phyloP scores from a whole-genome alignment of 805 yeast species.

The Candida khao-thaluensis region DNA sequence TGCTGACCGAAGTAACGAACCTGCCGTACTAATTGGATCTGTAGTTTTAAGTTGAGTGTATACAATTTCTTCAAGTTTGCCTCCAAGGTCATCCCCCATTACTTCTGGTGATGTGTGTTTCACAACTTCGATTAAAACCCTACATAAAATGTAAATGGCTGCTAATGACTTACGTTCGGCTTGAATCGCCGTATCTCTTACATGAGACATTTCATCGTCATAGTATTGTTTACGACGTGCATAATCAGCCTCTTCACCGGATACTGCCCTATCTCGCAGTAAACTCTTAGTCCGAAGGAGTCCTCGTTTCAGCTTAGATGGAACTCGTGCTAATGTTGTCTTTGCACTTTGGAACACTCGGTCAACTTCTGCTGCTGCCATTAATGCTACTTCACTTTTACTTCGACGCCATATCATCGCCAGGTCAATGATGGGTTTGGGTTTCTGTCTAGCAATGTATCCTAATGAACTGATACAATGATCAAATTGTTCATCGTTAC shows the following conservation, averaged over 20 bases:
- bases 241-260: slow-evolving; percentile 27
- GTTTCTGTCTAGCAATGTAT: slow-evolving; percentile 82
- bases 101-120: slow-evolving; percentile 76
- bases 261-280: slow-evolving; percentile 50
- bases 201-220: slow-evolving; percentile 36
- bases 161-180: slow-evolving; percentile 86
- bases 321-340: slow-evolving; percentile 11
- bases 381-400: slow-evolving; percentile 76
- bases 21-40: slow-evolving; percentile 67
- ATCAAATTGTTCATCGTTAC: slow-evolving; percentile 84
- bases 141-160: slow-evolving; percentile 82
- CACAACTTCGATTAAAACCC: slow-evolving; percentile 90
- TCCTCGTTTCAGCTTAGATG: slow-evolving; percentile 34
- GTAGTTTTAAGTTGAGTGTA: slow-evolving; percentile 86
- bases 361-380: slow-evolving; percentile 44
- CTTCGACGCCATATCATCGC: slow-evolving; percentile 98
- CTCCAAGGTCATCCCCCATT: slow-evolving; percentile 75
- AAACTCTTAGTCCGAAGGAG: slow-evolving; percentile 41
- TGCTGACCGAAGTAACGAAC: slow-evolving; percentile 74
- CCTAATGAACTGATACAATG: slow-evolving; percentile 84
- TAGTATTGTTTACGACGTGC: slow-evolving; percentile 23
- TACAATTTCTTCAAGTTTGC: slow-evolving; percentile 87
- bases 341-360: slow-evolving; percentile 29
- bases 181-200: slow-evolving; percentile 69
- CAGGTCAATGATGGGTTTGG: slow-evolving; percentile 94